A percentile compares a stretch with the other conserved stretches of the same genome.
phyloP scores from a whole-genome alignment of 805 yeast species.

The Candida namnaoensis region DNA sequence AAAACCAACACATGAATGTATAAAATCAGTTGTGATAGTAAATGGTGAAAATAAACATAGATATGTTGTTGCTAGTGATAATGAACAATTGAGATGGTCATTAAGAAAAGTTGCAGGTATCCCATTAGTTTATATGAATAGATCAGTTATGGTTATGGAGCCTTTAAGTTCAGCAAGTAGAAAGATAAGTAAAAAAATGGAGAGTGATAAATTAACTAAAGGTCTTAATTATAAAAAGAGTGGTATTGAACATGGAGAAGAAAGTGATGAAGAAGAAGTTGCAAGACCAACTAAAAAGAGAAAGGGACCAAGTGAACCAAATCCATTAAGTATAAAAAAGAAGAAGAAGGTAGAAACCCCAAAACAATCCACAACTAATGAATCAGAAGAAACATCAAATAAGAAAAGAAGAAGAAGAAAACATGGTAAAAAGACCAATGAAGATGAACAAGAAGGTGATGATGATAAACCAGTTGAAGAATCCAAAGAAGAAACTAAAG shows the following conservation, averaged over 20 bases:
- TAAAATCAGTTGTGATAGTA: slow-evolving; percentile 57
- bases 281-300: slow-evolving; percentile 31
- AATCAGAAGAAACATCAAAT: slow-evolving; percentile 5
- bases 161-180: slow-evolving; percentile 74
- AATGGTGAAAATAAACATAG: slow-evolving; percentile 83
- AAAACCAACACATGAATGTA: slow-evolving; percentile 65
- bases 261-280: slow-evolving; percentile 8
- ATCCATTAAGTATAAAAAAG: slow-evolving; percentile 85
- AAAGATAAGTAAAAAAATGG: slow-evolving; percentile 38
- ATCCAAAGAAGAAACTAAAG: slow-evolving; percentile 1
- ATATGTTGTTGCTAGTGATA: slow-evolving; percentile 82
- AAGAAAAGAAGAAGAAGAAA: slow-evolving; percentile 15
- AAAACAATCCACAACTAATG: slow-evolving; percentile 2
- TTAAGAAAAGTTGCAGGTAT: slow-evolving; percentile 81
- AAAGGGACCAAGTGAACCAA: slow-evolving; percentile 75
- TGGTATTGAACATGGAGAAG: slow-evolving; percentile 28
- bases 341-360: slow-evolving; percentile 32
- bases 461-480: no score
- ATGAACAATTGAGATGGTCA: slow-evolving; percentile 54
- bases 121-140: slow-evolving; percentile 78
- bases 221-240: slow-evolving; percentile 70
- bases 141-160: slow-evolving; percentile 95
- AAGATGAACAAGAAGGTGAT: slow-evolving; percentile 7
- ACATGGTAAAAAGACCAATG: slow-evolving; percentile 4
- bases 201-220: slow-evolving; percentile 56